Evolutionary conservation across 2,329 filamentous ascomycete species (phyloP).

Genomic region (Fusarium sp.): DNA sequence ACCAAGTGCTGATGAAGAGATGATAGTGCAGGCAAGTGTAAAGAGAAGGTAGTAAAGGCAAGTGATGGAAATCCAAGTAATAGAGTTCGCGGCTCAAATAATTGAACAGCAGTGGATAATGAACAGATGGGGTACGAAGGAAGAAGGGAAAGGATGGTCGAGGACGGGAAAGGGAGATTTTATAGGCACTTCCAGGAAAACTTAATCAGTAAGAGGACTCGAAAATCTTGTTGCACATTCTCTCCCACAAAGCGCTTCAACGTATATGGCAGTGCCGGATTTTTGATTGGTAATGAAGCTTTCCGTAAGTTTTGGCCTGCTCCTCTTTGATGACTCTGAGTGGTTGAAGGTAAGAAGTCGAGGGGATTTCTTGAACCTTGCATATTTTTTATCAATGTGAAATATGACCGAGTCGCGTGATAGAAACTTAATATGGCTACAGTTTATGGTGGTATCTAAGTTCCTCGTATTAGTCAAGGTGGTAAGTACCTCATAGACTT

Average conservation of each 20-base stretch:
- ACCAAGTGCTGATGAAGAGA: background rate
- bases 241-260: too few relatives aligned
- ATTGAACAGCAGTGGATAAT: background rate
- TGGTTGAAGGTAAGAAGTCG: background rate
- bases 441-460: background rate
- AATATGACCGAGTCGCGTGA: background rate
- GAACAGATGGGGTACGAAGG: background rate
- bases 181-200: background rate
- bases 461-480: background rate
- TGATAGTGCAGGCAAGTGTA: too few relatives aligned
- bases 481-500: background rate
- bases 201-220: background rate
- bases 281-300: background rate
- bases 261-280: background rate
- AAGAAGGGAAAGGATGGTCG: background rate
- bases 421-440: background rate
- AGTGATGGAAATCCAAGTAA: background rate
- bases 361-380: background rate
- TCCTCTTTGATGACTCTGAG: background rate
- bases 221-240: background rate
- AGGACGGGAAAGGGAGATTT: background rate
- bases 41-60: background rate
- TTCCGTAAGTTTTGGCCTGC: background rate
- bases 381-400: accelerated
- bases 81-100: background rate